Evolutionary conservation across 139 green algal genomes (phyloP).

Genomic region (Auxenochlorella pyrenoidosa): DNA sequence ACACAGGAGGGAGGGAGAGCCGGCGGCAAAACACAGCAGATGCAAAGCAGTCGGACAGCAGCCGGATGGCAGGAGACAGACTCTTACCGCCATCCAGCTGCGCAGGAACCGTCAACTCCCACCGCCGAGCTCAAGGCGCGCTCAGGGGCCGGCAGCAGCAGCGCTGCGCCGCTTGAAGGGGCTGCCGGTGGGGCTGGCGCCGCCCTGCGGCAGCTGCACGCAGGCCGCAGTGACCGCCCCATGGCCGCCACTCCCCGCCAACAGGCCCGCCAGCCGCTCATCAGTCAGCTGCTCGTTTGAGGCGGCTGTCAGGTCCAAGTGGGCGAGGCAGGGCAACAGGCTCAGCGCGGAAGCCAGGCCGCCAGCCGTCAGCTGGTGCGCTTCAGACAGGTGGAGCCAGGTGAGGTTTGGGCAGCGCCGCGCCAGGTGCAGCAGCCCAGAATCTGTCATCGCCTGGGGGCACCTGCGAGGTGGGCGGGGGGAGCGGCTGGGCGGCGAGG

Average conservation of each 20-base stretch:
- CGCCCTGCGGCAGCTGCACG: conserved; percentile 38
- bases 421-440: background rate
- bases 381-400: conserved; percentile 18
- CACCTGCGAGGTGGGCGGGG: background rate
- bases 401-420: background rate
- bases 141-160: background rate
- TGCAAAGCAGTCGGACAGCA: too few species aligned
- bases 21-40: too few species aligned
- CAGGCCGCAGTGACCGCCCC: background rate
- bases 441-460: background rate
- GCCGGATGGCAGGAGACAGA: too few species aligned
- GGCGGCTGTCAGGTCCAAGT: conserved; percentile 28
- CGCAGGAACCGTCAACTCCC: too few species aligned
- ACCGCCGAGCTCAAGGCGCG: too few species aligned
- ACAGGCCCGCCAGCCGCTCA: background rate
- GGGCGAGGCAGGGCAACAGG: background rate
- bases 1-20: too few species aligned
- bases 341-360: background rate
- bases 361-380: background rate
- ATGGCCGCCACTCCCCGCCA: background rate
- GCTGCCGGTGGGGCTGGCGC: background rate
- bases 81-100: too few species aligned
- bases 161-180: conserved; percentile 14
- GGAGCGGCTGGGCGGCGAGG: too few species aligned
- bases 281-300: conserved; percentile 9